Base-by-base conservation (phyloP, 2,329 filamentous ascomycete species). In the Ophiocordyceps sinensis region DNA sequence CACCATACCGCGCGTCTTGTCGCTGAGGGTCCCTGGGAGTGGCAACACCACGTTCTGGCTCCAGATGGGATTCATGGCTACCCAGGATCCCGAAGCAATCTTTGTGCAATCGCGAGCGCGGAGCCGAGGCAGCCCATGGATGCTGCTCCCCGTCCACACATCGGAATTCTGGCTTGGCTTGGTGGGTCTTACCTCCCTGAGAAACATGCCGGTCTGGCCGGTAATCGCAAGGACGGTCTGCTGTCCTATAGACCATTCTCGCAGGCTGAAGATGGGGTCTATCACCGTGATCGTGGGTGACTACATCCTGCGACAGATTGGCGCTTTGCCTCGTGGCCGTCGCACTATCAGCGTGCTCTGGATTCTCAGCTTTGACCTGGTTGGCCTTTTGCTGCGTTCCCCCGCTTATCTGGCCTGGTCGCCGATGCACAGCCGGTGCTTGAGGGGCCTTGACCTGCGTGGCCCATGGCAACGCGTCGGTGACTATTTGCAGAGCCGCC, bases 391-490 rank as follows among this genome's bases (percentile, higher is more conserved):
- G 23, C 23, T 26, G 23, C 23, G 9, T 26, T 9, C 6, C 23
- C 23, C 23, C 23, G 23, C 23, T 26, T 5, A 26, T 26, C 6
- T 6, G 23, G 23, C 23, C 23, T 26, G 3, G 23, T 26, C 23
- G 23, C 23, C 9, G 23, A 26, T 26, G 6, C 23, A 26, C 23
- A 31, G 31, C 23, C 17, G 23, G 5, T 15, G 12, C 6, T n/a
- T 13, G 17, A 35, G 32, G 17, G 15, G 17, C n/a, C 9, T 35
- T 10, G 13, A 15, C 10, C 4, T 10, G 9, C n/a, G 14, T 7
- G n/a, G 15, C 48, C 43, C 52, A 53, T 1, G 63, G 60, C 4
- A 71, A 52, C 9, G 66, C 62, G 19, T 64, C 60, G 3, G 49
- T 48, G 10, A 69, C 47, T 3, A 69, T 45, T 3, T 53, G 44